Evolutionary conservation across 768 basidiomycete genomes (phyloP).

Genomic region (Dioszegia aurantiaca): DNA sequence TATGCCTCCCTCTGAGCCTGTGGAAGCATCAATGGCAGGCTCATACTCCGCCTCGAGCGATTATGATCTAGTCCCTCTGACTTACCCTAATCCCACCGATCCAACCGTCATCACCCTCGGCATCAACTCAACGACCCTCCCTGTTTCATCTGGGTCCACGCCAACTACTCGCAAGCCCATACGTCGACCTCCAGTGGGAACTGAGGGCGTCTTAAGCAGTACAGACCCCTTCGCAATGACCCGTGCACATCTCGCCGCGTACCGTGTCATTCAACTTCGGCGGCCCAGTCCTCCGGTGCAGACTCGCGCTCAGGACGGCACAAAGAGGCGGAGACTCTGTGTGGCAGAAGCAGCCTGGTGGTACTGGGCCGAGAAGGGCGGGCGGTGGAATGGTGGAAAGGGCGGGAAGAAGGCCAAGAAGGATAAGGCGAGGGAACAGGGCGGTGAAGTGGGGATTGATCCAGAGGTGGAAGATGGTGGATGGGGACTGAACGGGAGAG

Average conservation of each 20-base stretch:
- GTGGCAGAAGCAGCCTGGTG: conserved; percentile 8
- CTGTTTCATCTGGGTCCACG: neutral
- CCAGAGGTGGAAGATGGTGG: neutral
- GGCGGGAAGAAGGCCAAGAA: conserved; percentile 2
- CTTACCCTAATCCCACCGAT: neutral
- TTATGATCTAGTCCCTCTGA: neutral
- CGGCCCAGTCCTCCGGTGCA: neutral
- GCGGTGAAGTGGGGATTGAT: neutral
- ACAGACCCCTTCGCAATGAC: neutral
- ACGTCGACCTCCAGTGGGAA: neutral
- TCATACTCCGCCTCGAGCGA: too few species aligned
- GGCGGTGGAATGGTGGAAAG: conserved; percentile 6
- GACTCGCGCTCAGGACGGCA: neutral
- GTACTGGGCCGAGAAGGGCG: conserved; percentile 9
- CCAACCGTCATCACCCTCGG: conserved; percentile 5
- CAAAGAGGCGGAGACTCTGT: neutral
- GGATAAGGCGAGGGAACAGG: neutral
- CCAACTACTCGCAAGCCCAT: neutral
- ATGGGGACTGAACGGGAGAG: neutral
- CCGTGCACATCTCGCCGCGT: conserved; percentile 1
- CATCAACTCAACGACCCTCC: neutral
- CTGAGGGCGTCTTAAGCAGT: neutral
- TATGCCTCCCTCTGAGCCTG: too few species aligned
- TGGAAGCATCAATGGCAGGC: too few species aligned
- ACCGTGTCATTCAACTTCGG: conserved; percentile 1